phyloP scores from a whole-genome alignment of 768 basidiomycete genomes.

The Leccinum incarnatum region DNA sequence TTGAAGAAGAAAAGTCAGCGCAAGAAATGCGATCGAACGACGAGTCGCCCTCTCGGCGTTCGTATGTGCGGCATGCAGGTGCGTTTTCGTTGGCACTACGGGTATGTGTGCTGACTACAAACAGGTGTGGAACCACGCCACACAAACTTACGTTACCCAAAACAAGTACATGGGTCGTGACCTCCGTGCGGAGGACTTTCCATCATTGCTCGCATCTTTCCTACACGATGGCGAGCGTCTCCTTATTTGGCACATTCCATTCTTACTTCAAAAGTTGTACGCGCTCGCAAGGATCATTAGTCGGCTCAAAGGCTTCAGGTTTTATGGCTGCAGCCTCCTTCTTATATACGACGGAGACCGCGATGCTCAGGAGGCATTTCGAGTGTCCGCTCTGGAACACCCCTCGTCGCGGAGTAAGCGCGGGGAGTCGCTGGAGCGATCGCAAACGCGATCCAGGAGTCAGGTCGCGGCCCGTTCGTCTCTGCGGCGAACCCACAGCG shows the following conservation, averaged over 20 bases:
- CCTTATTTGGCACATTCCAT: slow-evolving; percentile 89
- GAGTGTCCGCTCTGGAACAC: slow-evolving; percentile 58
- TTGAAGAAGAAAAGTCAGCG: slow-evolving; percentile 97
- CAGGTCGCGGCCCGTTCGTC: slow-evolving; percentile 41
- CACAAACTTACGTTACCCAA: slow-evolving; percentile 84
- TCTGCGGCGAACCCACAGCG: slow-evolving; percentile 74
- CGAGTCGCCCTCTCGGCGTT: slow-evolving; percentile 86
- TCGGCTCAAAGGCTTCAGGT: slow-evolving; percentile 91
- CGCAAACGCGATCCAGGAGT: slow-evolving; percentile 39
- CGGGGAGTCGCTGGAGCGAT: slow-evolving; percentile 74
- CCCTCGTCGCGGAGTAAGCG: slow-evolving; percentile 67
- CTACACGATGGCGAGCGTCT: slow-evolving; percentile 80
- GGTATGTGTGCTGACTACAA: slow-evolving; percentile 7
- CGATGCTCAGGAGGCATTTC: slow-evolving; percentile 78
- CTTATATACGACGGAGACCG: slow-evolving; percentile 97
- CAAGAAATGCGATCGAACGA: slow-evolving; percentile 97
- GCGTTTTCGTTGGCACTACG: slow-evolving; percentile 28
- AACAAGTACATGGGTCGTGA: slow-evolving; percentile 97
- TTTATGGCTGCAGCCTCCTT: slow-evolving; percentile 96
- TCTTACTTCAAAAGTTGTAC: slow-evolving; percentile 87
- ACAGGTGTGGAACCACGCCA: slow-evolving; percentile 90
- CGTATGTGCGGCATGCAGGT: slow-evolving; percentile 99
- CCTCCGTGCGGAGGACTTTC: slow-evolving; percentile 82
- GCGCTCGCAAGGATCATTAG: slow-evolving; percentile 89
- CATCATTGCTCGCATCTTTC: slow-evolving; percentile 77